These are phyloP conservation scores for Lipomyces starkeyi DNA, from an alignment of 805 yeast species.

Conservation along the genomic window DNA sequence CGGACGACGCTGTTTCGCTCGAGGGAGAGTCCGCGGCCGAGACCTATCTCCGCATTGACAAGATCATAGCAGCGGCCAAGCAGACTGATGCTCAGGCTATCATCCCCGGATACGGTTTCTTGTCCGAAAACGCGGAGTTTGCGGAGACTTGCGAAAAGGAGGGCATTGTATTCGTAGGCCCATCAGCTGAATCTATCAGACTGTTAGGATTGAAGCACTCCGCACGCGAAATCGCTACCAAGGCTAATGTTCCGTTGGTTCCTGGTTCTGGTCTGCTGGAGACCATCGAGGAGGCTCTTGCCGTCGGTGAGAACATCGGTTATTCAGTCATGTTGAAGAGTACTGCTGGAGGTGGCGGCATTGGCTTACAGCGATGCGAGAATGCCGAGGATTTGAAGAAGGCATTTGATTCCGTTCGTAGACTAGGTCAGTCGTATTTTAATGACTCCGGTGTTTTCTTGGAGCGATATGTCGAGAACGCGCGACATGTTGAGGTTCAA, in stretches of 20 bases:
- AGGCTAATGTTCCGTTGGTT: constrained; percentile 93
- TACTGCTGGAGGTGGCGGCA: constrained; percentile 99
- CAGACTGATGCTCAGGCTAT: constrained; percentile 89
- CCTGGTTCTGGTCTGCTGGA: constrained; percentile 93
- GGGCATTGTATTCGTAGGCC: constrained; percentile 94
- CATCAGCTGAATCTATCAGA: constrained; percentile 90
- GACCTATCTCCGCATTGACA: constrained; percentile 84
- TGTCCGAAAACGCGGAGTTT: constrained; percentile 95
- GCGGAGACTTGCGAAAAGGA: constrained; percentile 84
- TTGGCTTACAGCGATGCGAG: constrained; percentile 94
- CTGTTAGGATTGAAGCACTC: constrained; percentile 93
- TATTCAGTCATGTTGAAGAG: constrained; percentile 96
- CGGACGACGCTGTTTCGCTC: constrained; percentile 81
- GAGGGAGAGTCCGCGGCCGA: constrained; percentile 87
- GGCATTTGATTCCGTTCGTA: constrained; percentile 88
- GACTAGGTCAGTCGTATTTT: constrained; percentile 90
- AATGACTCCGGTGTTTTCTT: constrained; percentile 96
- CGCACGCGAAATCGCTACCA: constrained; percentile 89
- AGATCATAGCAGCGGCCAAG: constrained; percentile 85
- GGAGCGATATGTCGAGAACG: constrained; percentile 92
- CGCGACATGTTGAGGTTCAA: constrained; percentile 96
- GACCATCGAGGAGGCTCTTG: constrained; percentile 73
- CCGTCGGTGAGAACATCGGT: constrained; percentile 70
- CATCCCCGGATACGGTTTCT: constrained; percentile 96
- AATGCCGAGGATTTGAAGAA: constrained; percentile 77